Base-by-base conservation (phyloP, 2,329 filamentous ascomycete species). In the Diaporthe helianthi region DNA sequence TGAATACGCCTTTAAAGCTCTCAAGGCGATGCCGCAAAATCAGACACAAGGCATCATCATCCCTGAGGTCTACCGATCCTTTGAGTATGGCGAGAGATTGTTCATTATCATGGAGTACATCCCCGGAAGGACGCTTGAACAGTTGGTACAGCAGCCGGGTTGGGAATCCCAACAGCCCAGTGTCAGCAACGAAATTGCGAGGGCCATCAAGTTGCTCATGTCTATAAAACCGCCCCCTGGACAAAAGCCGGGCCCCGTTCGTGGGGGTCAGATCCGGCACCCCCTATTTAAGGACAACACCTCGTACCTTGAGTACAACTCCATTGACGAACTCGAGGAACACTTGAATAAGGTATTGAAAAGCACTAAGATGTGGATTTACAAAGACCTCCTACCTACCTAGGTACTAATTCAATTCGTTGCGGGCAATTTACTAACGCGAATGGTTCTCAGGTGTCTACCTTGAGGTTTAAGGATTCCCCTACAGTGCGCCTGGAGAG, bases 181-280 rank as follows among this genome's bases (percentile, higher is more conserved):
- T 29, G 1, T 17, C 31, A 17, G 3, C 33, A 17, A 44, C 2
- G 12, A 3, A 31, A 65, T 65, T 65, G 47, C 61, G 22, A 65
- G 33, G 17, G 61, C 61, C 8, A 65, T 65, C 4, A 44, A 5
- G 33, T 47, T 53, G 15, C 47, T 65, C 9, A 53, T 41, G 71
- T 78, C 26, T 17, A 65, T 65, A 31, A 5, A 24, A 31, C 22
- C n/a, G 26, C 61, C 61, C 15, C 0, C 33, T 1, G 47, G 17
- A 17, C 61, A 65, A 44, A 24, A 1, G 24, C 61, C 47, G 2
- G 61, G 61, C 33, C 47, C 61, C 4, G 61, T 65, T 52, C 47
- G 61, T 65, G 61, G 61, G 29, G 61, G 47, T 17, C 17, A 6
- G 1, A 65, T 65, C 26, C 61, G 61, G 24, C 47, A 65, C 44